Base-by-base conservation (phyloP, 163 green algal species). In the Scenedesmus sp. region DNA sequence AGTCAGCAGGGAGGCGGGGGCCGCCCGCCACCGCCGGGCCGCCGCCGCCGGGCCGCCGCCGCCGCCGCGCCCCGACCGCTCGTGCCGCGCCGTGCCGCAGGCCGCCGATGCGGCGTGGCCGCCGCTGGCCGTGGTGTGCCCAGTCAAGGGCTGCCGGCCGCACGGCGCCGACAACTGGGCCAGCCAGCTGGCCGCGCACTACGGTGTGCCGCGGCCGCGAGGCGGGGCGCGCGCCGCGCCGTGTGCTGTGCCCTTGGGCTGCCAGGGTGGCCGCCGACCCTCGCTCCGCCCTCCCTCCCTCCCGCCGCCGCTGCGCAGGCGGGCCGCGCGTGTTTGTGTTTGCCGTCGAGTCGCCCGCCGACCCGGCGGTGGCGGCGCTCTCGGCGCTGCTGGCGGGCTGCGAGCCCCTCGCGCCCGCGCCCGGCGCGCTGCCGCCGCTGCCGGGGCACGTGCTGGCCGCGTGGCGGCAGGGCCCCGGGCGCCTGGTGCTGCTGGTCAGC, bases 291-390 rank as follows among this genome's bases (percentile, higher is more conserved):
- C n/a, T n/a, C n/a, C n/a, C n/a, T n/a, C n/a, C n/a, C 39, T 58
- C 14, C n/a, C 48, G 50, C 67, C 63, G 65, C 51, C 60, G 50
- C 67, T 62, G 22, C 29, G n/a, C 70, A 78, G 70, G 70, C 44
- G 17, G 91, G 0, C 65, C 69, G 0, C n/a, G 95, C 1, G 89
- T 95, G 72, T 95, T 89, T 65, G 18, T 96, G 0, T 97, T 96
- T 82, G 91, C 96, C 3, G 82, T 94, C 29, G 89, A 97, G 51
- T 77, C 74, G 39, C 63, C 71, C 45, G 15, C 45, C 0, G 92
- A 96, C 77, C 67, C 87, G 7, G 88, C 88, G 0, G 69, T 67
- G 22, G 60, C 29, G 13, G 71, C 63, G 0, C 50, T 92, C n/a
- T 33, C 42, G 7, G 24, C 42, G 24, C 34, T 39, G 36, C 51